Evolutionary conservation across 2,329 filamentous ascomycete genomes (phyloP).

Genomic region (Dothistroma septosporum): DNA sequence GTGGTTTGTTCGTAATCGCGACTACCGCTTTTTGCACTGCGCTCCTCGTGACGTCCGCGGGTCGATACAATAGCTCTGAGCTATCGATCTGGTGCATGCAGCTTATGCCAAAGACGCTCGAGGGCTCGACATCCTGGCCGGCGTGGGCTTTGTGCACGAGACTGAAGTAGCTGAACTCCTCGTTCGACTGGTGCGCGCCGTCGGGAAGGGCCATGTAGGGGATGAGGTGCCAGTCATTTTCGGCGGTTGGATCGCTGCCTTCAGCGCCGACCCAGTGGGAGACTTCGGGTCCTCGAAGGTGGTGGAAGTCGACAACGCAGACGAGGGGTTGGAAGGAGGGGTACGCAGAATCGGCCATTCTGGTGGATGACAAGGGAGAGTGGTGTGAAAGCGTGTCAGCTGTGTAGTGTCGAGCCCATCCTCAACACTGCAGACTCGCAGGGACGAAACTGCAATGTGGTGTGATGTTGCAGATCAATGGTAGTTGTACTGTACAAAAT

Average conservation of each 20-base stretch:
- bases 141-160: constrained; percentile 51
- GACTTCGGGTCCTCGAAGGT: constrained; percentile 75
- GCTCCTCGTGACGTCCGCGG: constrained; percentile 88
- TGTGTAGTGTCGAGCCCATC: neutral
- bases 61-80: constrained; percentile 68
- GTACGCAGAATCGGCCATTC: constrained; percentile 2
- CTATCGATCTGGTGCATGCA: constrained; percentile 90
- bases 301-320: constrained; percentile 53
- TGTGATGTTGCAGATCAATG: neutral
- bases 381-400: neutral
- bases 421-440: neutral
- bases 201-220: constrained; percentile 97
- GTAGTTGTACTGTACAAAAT: neutral
- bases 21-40: constrained; percentile 98
- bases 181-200: constrained; percentile 86
- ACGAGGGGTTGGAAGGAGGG: constrained; percentile 44
- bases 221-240: constrained; percentile 85
- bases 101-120: constrained; percentile 81
- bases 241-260: constrained; percentile 69
- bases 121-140: constrained; percentile 31
- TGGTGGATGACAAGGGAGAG: neutral
- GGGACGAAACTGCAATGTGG: neutral
- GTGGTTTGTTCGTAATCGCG: constrained; percentile 85
- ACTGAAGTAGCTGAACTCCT: constrained; percentile 99
- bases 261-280: constrained; percentile 85